Evolutionary conservation across 805 yeast species (phyloP), one percentile per base, ranked within the genome.

Genomic region (Wickerhamomyces subpelliculosus): DNA sequence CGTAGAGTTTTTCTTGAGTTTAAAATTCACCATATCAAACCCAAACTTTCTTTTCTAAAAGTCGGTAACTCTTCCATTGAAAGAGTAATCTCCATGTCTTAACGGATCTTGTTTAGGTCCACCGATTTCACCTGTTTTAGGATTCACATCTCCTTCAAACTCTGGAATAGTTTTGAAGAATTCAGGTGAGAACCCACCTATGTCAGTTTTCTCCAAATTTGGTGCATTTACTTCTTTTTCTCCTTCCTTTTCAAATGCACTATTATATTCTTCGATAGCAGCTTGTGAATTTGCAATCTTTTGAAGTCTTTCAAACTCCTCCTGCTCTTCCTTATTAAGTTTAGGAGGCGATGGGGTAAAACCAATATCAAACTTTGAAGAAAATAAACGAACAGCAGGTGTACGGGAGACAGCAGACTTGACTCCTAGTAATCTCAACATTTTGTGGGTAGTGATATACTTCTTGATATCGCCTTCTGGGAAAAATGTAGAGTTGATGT

Each of bases 91-190:
- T 14, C 88, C 88, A 51, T 86, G 90, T 51, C 79, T 77, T 46
- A 87, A 69, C 1, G 98, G 98, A 55, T 93, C 97, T 60, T 93
- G 97, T 55, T 93, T 93, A 20, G 98, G 98, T 0, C 98, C 98
- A 34, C 96, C 96, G 18, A 82, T 70, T 62, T 93, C 98, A 4
- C 98, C 98, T 1, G 98, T 93, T 41, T 68, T 73, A 0, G 98
- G 98, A 56, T 93, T 93, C 14, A 72, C 78, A 44, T 88, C 89
- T 2, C 98, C 98, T 61, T 89, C 96, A 56, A 93, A 93, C 54
- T 93, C 98, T 2, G 96, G 95, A 38, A 88, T 80, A 4, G 88
- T 80, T 58, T 82, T 78, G 57, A 83, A 71, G 46, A 70, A 76
- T 39, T 76, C 84, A 2, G 89, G 83, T 2, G 82, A 78, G 49